These are phyloP conservation scores for Vitis rupestris DNA, from an alignment of 164 flowering plant genomes.

Conservation along the genomic window DNA sequence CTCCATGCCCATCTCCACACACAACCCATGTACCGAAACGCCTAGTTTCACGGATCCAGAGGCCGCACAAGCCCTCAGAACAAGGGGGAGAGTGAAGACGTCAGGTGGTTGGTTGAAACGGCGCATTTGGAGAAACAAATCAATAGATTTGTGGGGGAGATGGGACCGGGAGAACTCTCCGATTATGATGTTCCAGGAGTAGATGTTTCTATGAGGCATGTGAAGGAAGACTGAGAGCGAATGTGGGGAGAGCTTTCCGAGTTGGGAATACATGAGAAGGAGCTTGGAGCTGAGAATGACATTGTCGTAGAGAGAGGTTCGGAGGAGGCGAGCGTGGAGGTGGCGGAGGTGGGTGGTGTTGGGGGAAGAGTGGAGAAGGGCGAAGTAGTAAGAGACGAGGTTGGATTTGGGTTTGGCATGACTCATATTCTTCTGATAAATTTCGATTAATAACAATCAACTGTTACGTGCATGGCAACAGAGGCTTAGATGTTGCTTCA, in stretches of 20 bases:
- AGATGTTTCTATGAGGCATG: conserved; percentile 20
- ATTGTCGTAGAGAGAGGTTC: conserved; percentile 19
- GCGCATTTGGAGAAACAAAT: conserved; percentile 10
- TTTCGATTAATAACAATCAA: too few relatives aligned
- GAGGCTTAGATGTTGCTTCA: too few relatives aligned
- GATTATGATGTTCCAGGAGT: conserved; percentile 21
- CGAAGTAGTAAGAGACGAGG: background rate
- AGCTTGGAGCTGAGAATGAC: conserved; percentile 23
- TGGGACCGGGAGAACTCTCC: conserved; percentile 24
- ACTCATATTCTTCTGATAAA: too few relatives aligned
- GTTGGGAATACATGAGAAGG: conserved; percentile 13
- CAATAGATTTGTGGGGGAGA: conserved; percentile 2
- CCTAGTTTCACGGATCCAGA: conserved; percentile 11
- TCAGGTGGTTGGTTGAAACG: conserved; percentile 1
- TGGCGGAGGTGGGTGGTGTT: conserved; percentile 15
- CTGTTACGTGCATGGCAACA: too few relatives aligned
- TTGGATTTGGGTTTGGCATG: background rate
- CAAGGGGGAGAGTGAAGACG: conserved; percentile 33
- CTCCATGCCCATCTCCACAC: conserved; percentile 28
- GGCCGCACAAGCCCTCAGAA: conserved; percentile 31
- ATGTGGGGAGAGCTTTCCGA: conserved; percentile 5
- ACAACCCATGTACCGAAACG: conserved; percentile 31
- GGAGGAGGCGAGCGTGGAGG: conserved; percentile 21
- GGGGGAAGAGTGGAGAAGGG: conserved; percentile 17
- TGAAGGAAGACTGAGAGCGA: conserved; percentile 19